Percentiles rank a stretch among this genome's conserved stretches.
These are phyloP conservation scores for Phytophthora melonis DNA, from an alignment of 352 stramenopile genomes.

Conservation along the genomic window DNA sequence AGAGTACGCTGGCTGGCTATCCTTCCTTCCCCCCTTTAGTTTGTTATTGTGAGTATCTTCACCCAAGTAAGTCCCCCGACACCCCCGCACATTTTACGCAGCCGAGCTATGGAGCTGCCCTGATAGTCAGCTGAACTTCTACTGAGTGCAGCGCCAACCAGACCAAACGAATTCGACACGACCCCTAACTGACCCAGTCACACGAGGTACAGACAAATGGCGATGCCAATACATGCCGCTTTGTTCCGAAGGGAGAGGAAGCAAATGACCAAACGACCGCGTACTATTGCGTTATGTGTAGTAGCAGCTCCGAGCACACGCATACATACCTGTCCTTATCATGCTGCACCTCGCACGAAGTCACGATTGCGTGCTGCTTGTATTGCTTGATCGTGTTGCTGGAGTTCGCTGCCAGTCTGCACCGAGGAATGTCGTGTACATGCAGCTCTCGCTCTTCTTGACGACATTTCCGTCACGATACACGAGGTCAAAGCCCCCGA, in stretches of 20 bases:
- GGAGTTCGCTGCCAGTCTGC: slow-evolving; percentile 63
- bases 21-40: slow-evolving; percentile 13
- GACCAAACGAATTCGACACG: slow-evolving; percentile 35
- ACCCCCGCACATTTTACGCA: slow-evolving; percentile 21
- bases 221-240: slow-evolving; percentile 39
- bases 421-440: slow-evolving; percentile 81
- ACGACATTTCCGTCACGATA: slow-evolving; percentile 69
- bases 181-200: slow-evolving; percentile 33
- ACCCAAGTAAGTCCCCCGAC: slow-evolving; percentile 31
- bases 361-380: background rate
- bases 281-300: slow-evolving; percentile 9
- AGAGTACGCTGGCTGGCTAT: slow-evolving; percentile 7
- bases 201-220: slow-evolving; percentile 42
- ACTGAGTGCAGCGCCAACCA: slow-evolving; percentile 36
- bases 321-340: background rate
- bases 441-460: slow-evolving; percentile 70
- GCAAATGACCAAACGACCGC: slow-evolving; percentile 6
- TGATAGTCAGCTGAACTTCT: slow-evolving; percentile 25
- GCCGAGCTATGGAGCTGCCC: slow-evolving; percentile 22
- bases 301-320: background rate
- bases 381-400: slow-evolving; percentile 20
- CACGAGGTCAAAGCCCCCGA: slow-evolving; percentile 85
- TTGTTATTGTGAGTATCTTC: slow-evolving; percentile 51
- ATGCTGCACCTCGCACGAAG: background rate
- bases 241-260: slow-evolving; percentile 33